Evolutionary conservation across 148 eudicot genomes (phyloP).

Genomic region (Chenopodium suecicum): DNA sequence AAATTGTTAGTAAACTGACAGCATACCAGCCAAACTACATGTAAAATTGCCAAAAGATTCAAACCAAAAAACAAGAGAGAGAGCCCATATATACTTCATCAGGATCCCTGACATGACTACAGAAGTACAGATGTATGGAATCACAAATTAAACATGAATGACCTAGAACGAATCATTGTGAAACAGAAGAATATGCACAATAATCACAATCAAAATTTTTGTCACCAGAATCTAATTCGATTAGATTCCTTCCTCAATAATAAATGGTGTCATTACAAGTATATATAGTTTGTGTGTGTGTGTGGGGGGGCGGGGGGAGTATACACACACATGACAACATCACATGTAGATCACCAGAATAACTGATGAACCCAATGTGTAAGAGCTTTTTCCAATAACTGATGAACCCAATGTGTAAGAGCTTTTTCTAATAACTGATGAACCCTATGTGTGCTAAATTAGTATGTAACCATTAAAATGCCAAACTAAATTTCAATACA

Average conservation of each 20-base stretch:
- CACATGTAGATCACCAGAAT: no score
- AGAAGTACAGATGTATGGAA: no score
- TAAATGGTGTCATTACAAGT: neutral
- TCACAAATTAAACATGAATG: neutral
- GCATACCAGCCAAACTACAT: neutral
- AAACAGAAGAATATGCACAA: neutral
- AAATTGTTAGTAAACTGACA: neutral
- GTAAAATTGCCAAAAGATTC: neutral
- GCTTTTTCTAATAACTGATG: neutral
- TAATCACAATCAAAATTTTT: no score
- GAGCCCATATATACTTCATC: conserved; percentile 1
- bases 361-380: neutral
- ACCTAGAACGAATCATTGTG: neutral
- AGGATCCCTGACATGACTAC: neutral
- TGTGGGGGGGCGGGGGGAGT: no score
- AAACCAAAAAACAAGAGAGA: neutral
- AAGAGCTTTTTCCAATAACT: no score
- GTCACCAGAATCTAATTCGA: neutral
- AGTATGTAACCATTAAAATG: neutral
- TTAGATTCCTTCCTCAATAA: neutral
- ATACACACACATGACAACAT: no score
- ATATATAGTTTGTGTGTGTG: neutral
- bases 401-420: no score
- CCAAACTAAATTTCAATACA: no score
- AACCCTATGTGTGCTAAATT: neutral